A percentile compares a stretch with the other conserved stretches of the same genome.
Evolutionary conservation across 768 basidiomycete genomes (phyloP).

Genomic region (Sarcomyxa edulis): DNA sequence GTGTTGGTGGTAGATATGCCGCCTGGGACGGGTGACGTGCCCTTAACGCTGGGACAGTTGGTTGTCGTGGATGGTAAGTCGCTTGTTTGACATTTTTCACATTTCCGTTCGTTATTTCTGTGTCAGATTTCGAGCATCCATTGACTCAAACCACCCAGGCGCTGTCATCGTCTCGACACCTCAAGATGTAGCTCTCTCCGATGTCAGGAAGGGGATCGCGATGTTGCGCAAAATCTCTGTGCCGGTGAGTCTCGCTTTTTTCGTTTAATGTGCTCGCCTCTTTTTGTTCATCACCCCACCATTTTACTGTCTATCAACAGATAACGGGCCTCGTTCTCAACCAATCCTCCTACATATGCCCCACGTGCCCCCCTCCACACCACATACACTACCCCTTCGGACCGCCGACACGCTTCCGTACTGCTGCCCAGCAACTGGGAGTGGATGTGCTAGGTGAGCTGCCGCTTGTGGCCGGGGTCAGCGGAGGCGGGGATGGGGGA

Average conservation of each 20-base stretch:
- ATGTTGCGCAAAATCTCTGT: slow-evolving; percentile 89
- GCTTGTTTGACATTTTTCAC: slow-evolving; percentile 3
- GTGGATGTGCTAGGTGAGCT: slow-evolving; percentile 74
- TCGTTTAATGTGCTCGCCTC: background rate
- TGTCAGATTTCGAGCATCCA: too few species aligned
- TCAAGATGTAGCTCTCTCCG: slow-evolving; percentile 88
- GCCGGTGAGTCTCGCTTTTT: slow-evolving; percentile 50
- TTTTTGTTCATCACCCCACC: slow-evolving; percentile 2
- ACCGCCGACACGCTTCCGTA: slow-evolving; percentile 55
- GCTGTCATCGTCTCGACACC: slow-evolving; percentile 94
- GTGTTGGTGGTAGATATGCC: slow-evolving; percentile 93
- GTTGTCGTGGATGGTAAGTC: slow-evolving; percentile 74
- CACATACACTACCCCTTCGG: slow-evolving; percentile 57
- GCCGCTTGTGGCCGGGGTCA: slow-evolving; percentile 74
- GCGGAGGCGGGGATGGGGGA: slow-evolving; percentile 67
- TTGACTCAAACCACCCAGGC: slow-evolving; percentile 55
- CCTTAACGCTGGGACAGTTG: slow-evolving; percentile 85
- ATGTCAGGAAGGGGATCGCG: slow-evolving; percentile 87
- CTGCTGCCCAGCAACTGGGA: slow-evolving; percentile 49
- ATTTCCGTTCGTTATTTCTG: background rate
- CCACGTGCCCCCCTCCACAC: slow-evolving; percentile 44
- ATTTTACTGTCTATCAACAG: slow-evolving; percentile 29
- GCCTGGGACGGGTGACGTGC: slow-evolving; percentile 95
- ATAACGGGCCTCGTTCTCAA: slow-evolving; percentile 86
- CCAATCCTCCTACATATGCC: slow-evolving; percentile 79